Evolutionary conservation across 768 basidiomycete genomes (phyloP).

Genomic region (Gloeopeniophorella convolvens): DNA sequence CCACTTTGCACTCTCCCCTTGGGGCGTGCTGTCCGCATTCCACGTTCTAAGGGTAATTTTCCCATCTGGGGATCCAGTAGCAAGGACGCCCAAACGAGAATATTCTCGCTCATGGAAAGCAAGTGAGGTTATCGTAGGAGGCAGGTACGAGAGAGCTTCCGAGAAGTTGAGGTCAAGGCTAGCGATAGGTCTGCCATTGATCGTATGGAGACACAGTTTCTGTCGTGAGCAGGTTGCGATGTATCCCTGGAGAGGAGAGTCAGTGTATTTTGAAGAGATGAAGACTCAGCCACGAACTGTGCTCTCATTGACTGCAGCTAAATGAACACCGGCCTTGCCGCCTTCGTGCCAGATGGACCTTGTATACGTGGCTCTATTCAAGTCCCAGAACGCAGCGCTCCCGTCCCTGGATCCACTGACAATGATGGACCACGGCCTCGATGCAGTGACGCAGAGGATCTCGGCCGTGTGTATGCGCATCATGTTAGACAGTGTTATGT

Average conservation of each 20-base stretch:
- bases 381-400: slow-evolving; percentile 83
- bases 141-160: slow-evolving; percentile 36
- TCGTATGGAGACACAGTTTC: slow-evolving; percentile 72
- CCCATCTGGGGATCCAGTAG: slow-evolving; percentile 71
- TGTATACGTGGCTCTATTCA: slow-evolving; percentile 77
- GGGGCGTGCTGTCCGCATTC: slow-evolving; percentile 68
- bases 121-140: slow-evolving; percentile 60
- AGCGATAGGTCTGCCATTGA: slow-evolving; percentile 78
- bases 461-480: slow-evolving; percentile 74
- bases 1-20: slow-evolving; percentile 65
- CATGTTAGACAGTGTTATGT: slow-evolving; percentile 51
- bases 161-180: slow-evolving; percentile 53
- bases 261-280: neutral
- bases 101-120: slow-evolving; percentile 90
- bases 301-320: slow-evolving; percentile 79
- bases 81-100: slow-evolving; percentile 69
- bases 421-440: slow-evolving; percentile 73
- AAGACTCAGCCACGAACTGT: slow-evolving; percentile 47
- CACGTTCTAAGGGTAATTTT: slow-evolving; percentile 78
- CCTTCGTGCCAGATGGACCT: slow-evolving; percentile 69
- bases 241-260: slow-evolving; percentile 53
- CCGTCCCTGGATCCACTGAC: slow-evolving; percentile 85
- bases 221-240: slow-evolving; percentile 76
- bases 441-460: slow-evolving; percentile 64
- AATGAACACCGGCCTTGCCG: slow-evolving; percentile 42